Evolutionary conservation across 768 basidiomycete species (phyloP), one percentile per base, ranked within the genome.

Genomic region (Russula vinacea): DNA sequence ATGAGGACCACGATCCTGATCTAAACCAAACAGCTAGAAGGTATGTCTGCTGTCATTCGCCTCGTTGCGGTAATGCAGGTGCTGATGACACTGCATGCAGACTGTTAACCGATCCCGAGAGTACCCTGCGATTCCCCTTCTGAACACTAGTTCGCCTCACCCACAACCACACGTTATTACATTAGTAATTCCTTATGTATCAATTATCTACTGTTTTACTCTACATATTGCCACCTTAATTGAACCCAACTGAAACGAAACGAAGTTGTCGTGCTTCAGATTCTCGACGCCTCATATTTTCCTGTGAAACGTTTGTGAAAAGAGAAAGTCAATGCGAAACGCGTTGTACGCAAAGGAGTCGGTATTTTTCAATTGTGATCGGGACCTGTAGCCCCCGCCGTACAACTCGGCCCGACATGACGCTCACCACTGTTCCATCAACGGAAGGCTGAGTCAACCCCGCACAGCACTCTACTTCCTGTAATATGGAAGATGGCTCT

Each of bases 131-230:
- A 50, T 65, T 65, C 39, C 64, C 64, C 14, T 65, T 65, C 59
- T 65, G 32, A 64, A 54, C n/a, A 47, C n/a, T 47, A 47, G 45
- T 19, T 22, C 45, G 45, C 45, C 22, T 56, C 50, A 39, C 22
- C 32, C 32, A 32, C 44, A 24, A 47, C 11, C 26, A 17, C 52
- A 35, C 56, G 29, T 42, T 35, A 42, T 55, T 59, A 14, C n/a
- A 49, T 29, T 14, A 47, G 58, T 59, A 60, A 57, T 57, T 50
- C 8, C 49, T 51, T 58, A 52, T 61, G 52, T 63, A 57, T 63
- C 56, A 44, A 58, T 4, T 63, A 63, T 45, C 17, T 58, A 51
- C 33, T n/a, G 16, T 62, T 22, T 13, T 22, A 47, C n/a, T 47
- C 45, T 63, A 63, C 62, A 26, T 40, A 57, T 44, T 11, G 22